Evolutionary conservation across 768 basidiomycete genomes (phyloP).

Genomic region (Auricularia heimuer): DNA sequence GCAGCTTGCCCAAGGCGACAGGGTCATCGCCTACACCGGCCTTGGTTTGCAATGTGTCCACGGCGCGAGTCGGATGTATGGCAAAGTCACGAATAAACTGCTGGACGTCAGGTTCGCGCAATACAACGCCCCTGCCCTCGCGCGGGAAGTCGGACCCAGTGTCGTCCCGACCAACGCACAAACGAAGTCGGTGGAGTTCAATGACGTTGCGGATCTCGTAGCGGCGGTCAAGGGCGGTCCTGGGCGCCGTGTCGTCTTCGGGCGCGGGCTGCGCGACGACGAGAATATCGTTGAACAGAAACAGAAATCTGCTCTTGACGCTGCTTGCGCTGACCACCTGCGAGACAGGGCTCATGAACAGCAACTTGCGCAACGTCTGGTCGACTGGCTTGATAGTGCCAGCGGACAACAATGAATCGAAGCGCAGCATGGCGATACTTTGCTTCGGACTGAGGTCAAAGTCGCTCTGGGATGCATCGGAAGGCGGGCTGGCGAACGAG

Average conservation of each 20-base stretch:
- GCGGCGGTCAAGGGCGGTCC: conserved; percentile 52
- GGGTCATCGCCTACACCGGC: conserved; percentile 54
- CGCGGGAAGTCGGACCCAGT: conserved; percentile 15
- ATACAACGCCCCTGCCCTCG: conserved; percentile 40
- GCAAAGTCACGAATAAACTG: conserved; percentile 73
- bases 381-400: conserved; percentile 35
- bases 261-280: conserved; percentile 86
- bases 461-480: background rate
- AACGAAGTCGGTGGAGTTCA: conserved; percentile 55
- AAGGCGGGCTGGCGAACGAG: background rate
- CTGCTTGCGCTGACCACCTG: conserved; percentile 93
- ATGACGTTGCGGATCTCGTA: conserved; percentile 89
- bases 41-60: conserved; percentile 57
- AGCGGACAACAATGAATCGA: background rate
- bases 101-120: conserved; percentile 53
- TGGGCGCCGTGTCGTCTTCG: conserved; percentile 43
- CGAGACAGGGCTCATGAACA: conserved; percentile 76
- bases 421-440: background rate
- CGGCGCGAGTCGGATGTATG: conserved; percentile 70
- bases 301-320: conserved; percentile 91
- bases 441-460: background rate
- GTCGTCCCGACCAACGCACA: conserved; percentile 8
- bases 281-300: conserved; percentile 94
- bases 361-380: conserved; percentile 75
- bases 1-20: conserved; percentile 65